A percentile compares a stretch with the other conserved stretches of the same genome.
These are phyloP conservation scores for Volutella citrinella DNA, from an alignment of 2,329 filamentous ascomycete species.

Conservation along the genomic window DNA sequence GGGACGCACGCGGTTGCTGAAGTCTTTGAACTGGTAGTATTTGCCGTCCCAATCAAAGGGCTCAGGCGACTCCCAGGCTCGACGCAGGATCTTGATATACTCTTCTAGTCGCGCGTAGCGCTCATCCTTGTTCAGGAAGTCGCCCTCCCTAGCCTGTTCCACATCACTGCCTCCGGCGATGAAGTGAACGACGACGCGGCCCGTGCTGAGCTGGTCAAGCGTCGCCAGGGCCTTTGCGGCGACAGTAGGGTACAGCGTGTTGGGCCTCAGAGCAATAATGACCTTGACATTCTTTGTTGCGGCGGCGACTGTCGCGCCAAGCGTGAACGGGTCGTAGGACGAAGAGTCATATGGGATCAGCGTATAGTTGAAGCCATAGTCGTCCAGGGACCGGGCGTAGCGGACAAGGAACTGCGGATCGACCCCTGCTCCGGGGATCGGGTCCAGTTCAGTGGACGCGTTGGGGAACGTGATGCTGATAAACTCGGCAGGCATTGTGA, in stretches of 20 bases:
- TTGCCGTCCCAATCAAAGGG: constrained; percentile 61
- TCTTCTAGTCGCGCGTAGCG: constrained; percentile 58
- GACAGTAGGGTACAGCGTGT: constrained; percentile 57
- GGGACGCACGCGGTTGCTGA: constrained; percentile 52
- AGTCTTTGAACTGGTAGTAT: constrained; percentile 59
- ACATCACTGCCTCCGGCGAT: constrained; percentile 60
- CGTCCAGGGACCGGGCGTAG: constrained; percentile 56
- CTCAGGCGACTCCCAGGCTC: constrained; percentile 54
- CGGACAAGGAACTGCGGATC: constrained; percentile 55
- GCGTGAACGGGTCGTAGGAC: constrained; percentile 43
- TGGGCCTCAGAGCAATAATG: constrained; percentile 60
- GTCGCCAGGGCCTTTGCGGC: constrained; percentile 61
- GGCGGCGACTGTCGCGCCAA: constrained; percentile 55
- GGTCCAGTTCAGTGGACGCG: constrained; percentile 52
- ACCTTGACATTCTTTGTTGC: constrained; percentile 58
- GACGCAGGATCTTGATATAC: constrained; percentile 58
- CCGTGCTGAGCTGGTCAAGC: constrained; percentile 55
- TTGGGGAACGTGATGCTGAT: constrained; percentile 58
- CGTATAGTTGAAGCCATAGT: constrained; percentile 61
- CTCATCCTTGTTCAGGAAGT: constrained; percentile 55
- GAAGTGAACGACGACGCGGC: constrained; percentile 60
- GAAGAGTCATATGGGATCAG: constrained; percentile 57
- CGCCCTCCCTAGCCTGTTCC: constrained; percentile 59
- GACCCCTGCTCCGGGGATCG: constrained; percentile 47
- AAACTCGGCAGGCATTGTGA: constrained; percentile 46